phyloP scores from a whole-genome alignment of 1,284 basidiomycete genomes.

The Schizophyllum amplum region DNA sequence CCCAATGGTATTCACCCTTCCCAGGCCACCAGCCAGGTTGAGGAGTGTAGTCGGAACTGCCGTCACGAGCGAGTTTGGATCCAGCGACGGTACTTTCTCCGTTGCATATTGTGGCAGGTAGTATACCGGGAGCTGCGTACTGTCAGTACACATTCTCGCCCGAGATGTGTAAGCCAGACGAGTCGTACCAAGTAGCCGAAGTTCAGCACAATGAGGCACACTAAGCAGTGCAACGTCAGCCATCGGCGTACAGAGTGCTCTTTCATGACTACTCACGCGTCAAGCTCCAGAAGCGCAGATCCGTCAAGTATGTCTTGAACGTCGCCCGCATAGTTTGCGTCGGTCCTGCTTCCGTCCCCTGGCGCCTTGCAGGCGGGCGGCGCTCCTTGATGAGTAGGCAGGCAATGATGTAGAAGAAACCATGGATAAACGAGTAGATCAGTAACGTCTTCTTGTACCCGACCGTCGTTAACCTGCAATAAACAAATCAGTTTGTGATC shows the following conservation, averaged over 20 bases:
- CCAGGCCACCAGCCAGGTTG: conserved; percentile 13
- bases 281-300: neutral
- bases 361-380: conserved; percentile 8
- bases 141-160: neutral
- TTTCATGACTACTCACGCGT: neutral
- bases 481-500: neutral
- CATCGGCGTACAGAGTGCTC: neutral
- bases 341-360: conserved; percentile 14
- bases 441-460: conserved; percentile 18
- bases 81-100: conserved; percentile 13
- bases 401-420: conserved; percentile 14
- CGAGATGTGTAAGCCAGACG: neutral
- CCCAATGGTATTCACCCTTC: neutral
- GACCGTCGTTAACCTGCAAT: conserved; percentile 13
- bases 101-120: conserved; percentile 16
- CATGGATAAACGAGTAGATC: conserved; percentile 14
- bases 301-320: neutral
- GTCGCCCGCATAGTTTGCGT: conserved; percentile 13
- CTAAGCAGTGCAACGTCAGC: neutral
- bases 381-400: conserved; percentile 20
- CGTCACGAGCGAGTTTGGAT: conserved; percentile 16
- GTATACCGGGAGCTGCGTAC: conserved; percentile 16
- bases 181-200: conserved; percentile 18
- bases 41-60: conserved; percentile 17
- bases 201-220: conserved; percentile 17